Base-by-base conservation (phyloP, 1,284 basidiomycete species). In the Sporisorium sorghi region DNA sequence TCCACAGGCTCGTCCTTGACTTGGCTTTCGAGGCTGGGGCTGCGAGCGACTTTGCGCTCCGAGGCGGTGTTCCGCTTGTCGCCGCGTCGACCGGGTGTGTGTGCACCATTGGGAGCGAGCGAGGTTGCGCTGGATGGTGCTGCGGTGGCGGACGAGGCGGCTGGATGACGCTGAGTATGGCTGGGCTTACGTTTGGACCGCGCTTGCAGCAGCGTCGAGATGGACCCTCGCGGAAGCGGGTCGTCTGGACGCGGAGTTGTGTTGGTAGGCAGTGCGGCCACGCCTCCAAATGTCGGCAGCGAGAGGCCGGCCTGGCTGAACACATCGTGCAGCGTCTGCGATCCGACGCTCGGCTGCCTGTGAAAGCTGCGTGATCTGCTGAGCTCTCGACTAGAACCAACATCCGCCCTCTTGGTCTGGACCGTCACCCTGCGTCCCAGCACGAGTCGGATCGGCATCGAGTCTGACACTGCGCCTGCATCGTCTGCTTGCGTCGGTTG, bases 141-240 rank as follows among this genome's bases (percentile, higher is more conserved):
- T 3, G n/a, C n/a, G n/a, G n/a, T n/a, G n/a, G 56, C 23, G 7
- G 58, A 50, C 15, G 55, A 52, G 3, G 21, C 48, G 6, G 44
- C 65, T 28, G 19, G n/a, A 26, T 60, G 32, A 17, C 60, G 67
- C 8, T 61, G 46, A 10, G 64, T 58, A 14, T 47, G 49, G 3
- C 30, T 43, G n/a, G 73, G 59, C 40, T 70, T 62, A 10, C 58
- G 61, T 35, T 65, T 67, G 26, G 68, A 57, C 33, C 77, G 60
- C 30, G 69, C 66, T 53, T 77, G 59, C 12, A 77, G 54, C 19
- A 70, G 15, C 15, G 65, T 58, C 1, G 61, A 64, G 23, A 69
- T 68, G 11, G 60, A 64, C 12, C 69, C 64, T n/a, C 79, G 69
- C 23, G 79, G 79, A 10, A 79, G 60, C 10, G 79, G 79, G 46